Conservation (phyloP, 2,329 filamentous ascomycete genomes). For the Septoria linicola region DNA sequence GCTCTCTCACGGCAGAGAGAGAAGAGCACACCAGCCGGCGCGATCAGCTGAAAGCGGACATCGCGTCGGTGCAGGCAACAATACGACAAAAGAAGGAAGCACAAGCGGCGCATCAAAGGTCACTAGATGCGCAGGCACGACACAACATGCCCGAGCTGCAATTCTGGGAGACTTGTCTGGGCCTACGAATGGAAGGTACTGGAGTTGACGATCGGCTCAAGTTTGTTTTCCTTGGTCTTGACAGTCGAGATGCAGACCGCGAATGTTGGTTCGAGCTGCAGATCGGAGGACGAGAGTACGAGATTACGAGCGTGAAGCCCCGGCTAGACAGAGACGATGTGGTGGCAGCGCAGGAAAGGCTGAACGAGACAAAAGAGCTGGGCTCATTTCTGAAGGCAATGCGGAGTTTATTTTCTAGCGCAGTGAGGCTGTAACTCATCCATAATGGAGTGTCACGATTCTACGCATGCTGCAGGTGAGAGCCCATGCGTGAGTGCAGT, state of each 20-base stretch:
- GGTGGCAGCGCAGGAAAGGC: slow-evolving; percentile 70
- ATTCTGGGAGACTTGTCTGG: slow-evolving; percentile 92
- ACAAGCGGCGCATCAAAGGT: slow-evolving; percentile 68
- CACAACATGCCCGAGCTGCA: slow-evolving; percentile 91
- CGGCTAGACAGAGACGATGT: slow-evolving; percentile 77
- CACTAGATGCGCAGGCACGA: slow-evolving; percentile 77
- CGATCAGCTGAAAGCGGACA: slow-evolving; percentile 57
- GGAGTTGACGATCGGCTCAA: slow-evolving; percentile 72
- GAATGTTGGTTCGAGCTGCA: slow-evolving; percentile 94
- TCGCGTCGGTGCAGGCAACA: slow-evolving; percentile 64
- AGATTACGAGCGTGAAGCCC: slow-evolving; percentile 75
- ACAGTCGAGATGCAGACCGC: slow-evolving; percentile 81
- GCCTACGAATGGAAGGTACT: slow-evolving; percentile 84
- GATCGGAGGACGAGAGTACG: slow-evolving; percentile 78
- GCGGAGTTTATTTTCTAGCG: slow-evolving; percentile 69
- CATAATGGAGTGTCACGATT: too few relatives aligned
- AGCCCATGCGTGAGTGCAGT: too few relatives aligned
- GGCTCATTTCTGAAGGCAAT: slow-evolving; percentile 75
- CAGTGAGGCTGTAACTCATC: slow-evolving; percentile 36
- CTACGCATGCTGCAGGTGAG: too few relatives aligned
- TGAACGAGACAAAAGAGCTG: slow-evolving; percentile 79
- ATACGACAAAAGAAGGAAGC: slow-evolving; percentile 70
- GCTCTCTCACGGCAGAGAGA: slow-evolving; percentile 56
- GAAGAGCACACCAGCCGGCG: slow-evolving; percentile 56
- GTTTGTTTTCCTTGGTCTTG: slow-evolving; percentile 83